phyloP scores from a whole-genome alignment of 1,284 basidiomycete species.

The Butyriboletus appendiculatus region DNA sequence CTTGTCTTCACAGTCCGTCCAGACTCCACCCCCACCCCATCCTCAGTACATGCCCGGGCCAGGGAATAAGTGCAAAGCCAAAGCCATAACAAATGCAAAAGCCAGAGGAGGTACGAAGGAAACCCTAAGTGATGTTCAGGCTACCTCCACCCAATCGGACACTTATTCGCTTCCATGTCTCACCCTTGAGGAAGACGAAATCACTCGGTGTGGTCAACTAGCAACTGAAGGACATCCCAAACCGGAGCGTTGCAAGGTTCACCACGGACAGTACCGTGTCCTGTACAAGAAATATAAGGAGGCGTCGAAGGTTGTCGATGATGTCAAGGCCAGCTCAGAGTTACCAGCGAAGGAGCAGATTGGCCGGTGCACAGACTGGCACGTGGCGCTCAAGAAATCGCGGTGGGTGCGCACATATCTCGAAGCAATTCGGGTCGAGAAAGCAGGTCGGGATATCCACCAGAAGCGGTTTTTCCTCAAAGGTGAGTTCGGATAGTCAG shows the following conservation, averaged over 20 bases:
- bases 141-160: no score
- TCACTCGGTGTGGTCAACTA: constrained; percentile 25
- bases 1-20: no score
- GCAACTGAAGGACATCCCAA: constrained; percentile 24
- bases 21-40: not conserved
- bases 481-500: constrained; percentile 12
- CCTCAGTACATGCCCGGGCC: not conserved
- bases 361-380: constrained; percentile 16
- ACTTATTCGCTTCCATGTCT: constrained; percentile 17
- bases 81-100: not conserved
- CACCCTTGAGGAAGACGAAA: constrained; percentile 33
- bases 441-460: constrained; percentile 30
- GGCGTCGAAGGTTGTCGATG: constrained; percentile 32
- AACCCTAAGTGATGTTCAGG: no score
- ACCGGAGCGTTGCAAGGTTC: constrained; percentile 26
- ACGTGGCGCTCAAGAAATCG: constrained; percentile 22
- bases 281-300: constrained; percentile 34
- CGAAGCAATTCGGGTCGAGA: constrained; percentile 34
- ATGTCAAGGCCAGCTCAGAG: constrained; percentile 8
- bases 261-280: constrained; percentile 30
- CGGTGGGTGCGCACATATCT: constrained; percentile 29
- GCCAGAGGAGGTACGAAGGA: no score
- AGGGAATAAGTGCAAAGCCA: not conserved
- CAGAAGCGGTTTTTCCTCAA: constrained; percentile 31
- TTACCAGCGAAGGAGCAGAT: constrained; percentile 27